Evolutionary conservation across 2,329 filamentous ascomycete species (phyloP).

Genomic region (Aureobasidium musti): DNA sequence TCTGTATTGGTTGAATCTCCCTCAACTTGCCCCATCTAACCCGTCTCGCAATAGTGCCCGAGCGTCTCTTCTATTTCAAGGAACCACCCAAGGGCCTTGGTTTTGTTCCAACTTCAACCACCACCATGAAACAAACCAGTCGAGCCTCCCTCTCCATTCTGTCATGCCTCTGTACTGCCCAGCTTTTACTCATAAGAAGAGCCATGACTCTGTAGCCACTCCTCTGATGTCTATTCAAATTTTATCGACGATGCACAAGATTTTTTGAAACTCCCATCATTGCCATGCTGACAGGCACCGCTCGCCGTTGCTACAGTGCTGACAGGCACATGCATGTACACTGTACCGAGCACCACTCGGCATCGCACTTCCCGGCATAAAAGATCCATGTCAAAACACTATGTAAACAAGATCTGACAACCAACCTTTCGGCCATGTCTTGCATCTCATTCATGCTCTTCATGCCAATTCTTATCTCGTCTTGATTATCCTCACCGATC

Average conservation of each 20-base stretch:
- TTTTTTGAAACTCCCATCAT: background rate
- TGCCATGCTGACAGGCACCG: constrained; percentile 22
- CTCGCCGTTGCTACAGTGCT: constrained; percentile 17
- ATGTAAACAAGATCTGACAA: background rate
- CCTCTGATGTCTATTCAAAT: background rate
- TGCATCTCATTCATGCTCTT: background rate
- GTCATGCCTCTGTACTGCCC: background rate
- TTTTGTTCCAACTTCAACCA: constrained; percentile 14
- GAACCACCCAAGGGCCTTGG: constrained; percentile 12
- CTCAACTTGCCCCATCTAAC: constrained; percentile 20
- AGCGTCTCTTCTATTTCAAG: constrained; percentile 25
- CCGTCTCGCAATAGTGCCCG: constrained; percentile 21
- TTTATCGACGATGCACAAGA: constrained; percentile 13
- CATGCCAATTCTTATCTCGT: background rate
- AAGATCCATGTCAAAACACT: background rate
- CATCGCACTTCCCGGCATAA: constrained; percentile 1
- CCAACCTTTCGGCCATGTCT: background rate
- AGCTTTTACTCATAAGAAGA: background rate
- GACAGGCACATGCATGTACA: constrained; percentile 20
- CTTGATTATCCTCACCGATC: background rate
- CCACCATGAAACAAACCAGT: constrained; percentile 12
- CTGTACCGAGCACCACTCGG: background rate
- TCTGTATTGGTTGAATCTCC: constrained; percentile 26
- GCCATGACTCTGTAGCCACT: constrained; percentile 18
- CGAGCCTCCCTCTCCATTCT: background rate